Percentiles rank a stretch among this genome's conserved stretches.
phyloP scores from a whole-genome alignment of 257 asterid species.

The Linaria vulgaris region DNA sequence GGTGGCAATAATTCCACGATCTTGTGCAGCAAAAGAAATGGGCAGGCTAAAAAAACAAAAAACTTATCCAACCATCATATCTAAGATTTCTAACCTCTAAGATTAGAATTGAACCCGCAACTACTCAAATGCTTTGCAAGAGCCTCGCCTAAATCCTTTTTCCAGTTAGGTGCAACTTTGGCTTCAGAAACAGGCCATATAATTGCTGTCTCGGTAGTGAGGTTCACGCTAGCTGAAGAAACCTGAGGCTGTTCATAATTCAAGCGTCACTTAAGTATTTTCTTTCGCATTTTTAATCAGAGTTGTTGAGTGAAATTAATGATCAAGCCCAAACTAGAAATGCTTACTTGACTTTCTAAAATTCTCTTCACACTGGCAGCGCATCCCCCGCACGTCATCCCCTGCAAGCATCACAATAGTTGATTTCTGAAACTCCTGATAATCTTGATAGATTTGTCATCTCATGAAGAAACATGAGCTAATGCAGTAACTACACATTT shows the following conservation, averaged over 20 bases:
- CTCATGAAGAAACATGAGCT: too few species aligned
- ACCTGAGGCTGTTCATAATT: constrained; percentile 50
- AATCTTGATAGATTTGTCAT: background rate
- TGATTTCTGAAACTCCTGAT: background rate
- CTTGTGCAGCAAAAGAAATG: constrained; percentile 23
- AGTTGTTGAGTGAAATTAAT: background rate
- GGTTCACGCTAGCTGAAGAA: constrained; percentile 56
- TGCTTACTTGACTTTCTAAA: constrained; percentile 66
- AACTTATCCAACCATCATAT: constrained; percentile 21
- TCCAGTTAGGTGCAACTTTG: constrained; percentile 49
- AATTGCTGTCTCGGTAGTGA: constrained; percentile 57
- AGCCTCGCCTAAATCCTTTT: constrained; percentile 48
- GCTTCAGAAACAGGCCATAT: constrained; percentile 57
- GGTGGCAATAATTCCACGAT: constrained; percentile 20
- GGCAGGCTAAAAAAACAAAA: constrained; percentile 5
- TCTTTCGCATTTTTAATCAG: too few species aligned
- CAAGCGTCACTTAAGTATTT: background rate
- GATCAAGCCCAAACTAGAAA: too few species aligned
- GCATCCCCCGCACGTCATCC: constrained; percentile 77
- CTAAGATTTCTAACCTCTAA: constrained; percentile 59
- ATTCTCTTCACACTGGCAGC: constrained; percentile 67
- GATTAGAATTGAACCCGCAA: constrained; percentile 51
- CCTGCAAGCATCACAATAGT: constrained; percentile 37
- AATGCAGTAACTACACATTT: too few species aligned
- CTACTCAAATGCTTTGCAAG: constrained; percentile 59